These are phyloP conservation scores for Stygiomarasmius scandens DNA, from an alignment of 1,284 basidiomycete genomes.

Conservation along the genomic window DNA sequence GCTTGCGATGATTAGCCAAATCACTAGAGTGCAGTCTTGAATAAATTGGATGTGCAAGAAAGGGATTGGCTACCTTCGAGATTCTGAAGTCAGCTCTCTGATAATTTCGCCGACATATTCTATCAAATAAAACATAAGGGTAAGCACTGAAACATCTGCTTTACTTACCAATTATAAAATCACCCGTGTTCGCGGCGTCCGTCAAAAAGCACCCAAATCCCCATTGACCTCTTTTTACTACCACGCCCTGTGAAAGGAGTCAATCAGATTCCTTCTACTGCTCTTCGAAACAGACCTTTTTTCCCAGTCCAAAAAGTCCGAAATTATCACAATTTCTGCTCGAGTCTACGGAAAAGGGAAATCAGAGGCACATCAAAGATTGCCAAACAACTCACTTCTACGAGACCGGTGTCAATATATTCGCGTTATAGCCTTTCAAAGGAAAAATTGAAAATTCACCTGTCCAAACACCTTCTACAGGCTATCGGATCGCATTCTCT, in stretches of 20 bases:
- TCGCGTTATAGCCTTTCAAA: neutral
- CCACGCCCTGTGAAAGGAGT: constrained; percentile 27
- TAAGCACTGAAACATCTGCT: neutral
- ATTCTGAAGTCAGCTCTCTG: constrained; percentile 25
- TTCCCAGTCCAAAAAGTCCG: neutral
- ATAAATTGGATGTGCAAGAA: neutral
- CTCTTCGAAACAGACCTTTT: no score
- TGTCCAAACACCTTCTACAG: constrained; percentile 33
- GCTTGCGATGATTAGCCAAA: constrained; percentile 38
- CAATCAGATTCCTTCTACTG: constrained; percentile 10
- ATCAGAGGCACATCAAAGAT: no score
- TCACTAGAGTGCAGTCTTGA: constrained; percentile 24
- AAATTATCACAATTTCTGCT: constrained; percentile 4
- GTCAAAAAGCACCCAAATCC: constrained; percentile 48
- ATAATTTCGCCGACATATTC: constrained; percentile 50
- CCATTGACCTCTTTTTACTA: constrained; percentile 37
- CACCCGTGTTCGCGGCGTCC: constrained; percentile 28
- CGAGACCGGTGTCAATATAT: neutral
- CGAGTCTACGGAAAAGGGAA: no score
- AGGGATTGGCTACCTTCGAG: constrained; percentile 43
- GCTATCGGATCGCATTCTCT: constrained; percentile 48
- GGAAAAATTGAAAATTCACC: constrained; percentile 26
- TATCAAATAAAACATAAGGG: constrained; percentile 22
- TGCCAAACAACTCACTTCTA: neutral
- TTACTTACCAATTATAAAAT: constrained; percentile 42